Evolutionary conservation across 495 filamentous ascomycete genomes (phyloP), one percentile per base, ranked within the genome.

Genomic region (Tetracladium setigerum): DNA sequence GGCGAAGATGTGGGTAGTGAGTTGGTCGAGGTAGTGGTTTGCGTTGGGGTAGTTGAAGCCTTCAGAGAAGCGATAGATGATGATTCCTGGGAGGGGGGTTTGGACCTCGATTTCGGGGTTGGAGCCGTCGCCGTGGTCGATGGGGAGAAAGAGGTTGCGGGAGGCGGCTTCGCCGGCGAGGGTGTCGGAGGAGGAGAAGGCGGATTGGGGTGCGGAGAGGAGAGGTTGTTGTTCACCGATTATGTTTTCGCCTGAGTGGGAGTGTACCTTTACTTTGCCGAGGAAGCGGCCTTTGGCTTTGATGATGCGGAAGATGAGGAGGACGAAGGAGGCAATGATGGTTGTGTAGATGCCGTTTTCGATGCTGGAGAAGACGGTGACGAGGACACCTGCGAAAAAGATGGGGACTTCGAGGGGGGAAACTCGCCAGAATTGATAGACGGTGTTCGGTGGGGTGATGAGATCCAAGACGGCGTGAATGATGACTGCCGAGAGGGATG

Each of bases 11-110:
- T 76, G 76, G 11, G 67, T 58, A 11, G 86, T 79, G 55, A 98
- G 76, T 53, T 81, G 70, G 59, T 96, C 90, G 27, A 95, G 79
- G 62, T 95, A 94, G 65, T 92, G 86, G 60, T 85, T 85, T 27
- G 88, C 89, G 56, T 95, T 98, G 49, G 90, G 87, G 57, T 96
- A 98, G 69, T 92, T 90, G 73, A 94, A 95, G 31, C 90, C 89
- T 69, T 98, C 92, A 4, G 88, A 83, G 68, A 98, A 97, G 34
- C 92, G 81, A 68, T 95, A 98, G 62, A 98, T 95, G 71, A 97
- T 97, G 56, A 98, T 81, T 48, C 92, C 92, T 0, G 92, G 90
- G 59, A 89, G 89, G 6, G 92, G 92, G 51, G 76, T 80, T 47
- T 83, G 69, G 8, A 95, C 69, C 3, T 87, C 76, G 46, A 98